Conservation (phyloP, 306 rosid species). For the Medicago ruthenica region DNA sequence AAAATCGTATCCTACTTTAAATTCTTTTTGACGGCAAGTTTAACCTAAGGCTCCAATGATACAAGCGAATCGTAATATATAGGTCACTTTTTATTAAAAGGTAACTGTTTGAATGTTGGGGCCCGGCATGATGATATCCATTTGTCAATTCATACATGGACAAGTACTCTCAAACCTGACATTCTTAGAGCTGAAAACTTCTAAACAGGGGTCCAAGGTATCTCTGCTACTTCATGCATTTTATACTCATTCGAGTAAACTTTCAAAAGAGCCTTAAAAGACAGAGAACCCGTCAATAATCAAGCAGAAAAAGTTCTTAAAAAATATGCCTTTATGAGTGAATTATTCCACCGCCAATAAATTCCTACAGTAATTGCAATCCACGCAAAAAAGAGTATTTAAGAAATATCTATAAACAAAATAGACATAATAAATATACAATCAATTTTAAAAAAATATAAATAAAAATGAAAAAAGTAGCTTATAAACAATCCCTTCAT, state of each 20-base stretch:
- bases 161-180: conserved; percentile 56
- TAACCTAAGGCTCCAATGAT: conserved; percentile 14
- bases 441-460: too few relatives aligned
- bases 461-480: too few relatives aligned
- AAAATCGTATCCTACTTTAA: not conserved
- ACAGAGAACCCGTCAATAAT: conserved; percentile 19
- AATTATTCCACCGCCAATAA: not conserved
- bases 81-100: conserved; percentile 29
- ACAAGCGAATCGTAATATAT: conserved; percentile 14
- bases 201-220: conserved; percentile 52
- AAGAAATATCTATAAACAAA: too few relatives aligned
- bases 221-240: conserved; percentile 40
- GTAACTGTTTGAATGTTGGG: conserved; percentile 25
- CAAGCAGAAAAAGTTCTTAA: conserved; percentile 19
- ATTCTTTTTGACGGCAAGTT: not conserved
- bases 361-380: not conserved
- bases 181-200: conserved; percentile 50
- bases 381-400: not conserved
- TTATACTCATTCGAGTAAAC: conserved; percentile 46
- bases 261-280: conserved; percentile 37
- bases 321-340: conserved; percentile 25
- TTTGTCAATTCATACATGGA: conserved; percentile 62
- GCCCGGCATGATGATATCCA: conserved; percentile 43
- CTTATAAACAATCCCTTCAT: too few relatives aligned
- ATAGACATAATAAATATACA: too few relatives aligned